Percentiles rank a stretch among this genome's conserved stretches.
Conservation (phyloP, 2,329 filamentous ascomycete species). For the Fusarium cicatricum region DNA sequence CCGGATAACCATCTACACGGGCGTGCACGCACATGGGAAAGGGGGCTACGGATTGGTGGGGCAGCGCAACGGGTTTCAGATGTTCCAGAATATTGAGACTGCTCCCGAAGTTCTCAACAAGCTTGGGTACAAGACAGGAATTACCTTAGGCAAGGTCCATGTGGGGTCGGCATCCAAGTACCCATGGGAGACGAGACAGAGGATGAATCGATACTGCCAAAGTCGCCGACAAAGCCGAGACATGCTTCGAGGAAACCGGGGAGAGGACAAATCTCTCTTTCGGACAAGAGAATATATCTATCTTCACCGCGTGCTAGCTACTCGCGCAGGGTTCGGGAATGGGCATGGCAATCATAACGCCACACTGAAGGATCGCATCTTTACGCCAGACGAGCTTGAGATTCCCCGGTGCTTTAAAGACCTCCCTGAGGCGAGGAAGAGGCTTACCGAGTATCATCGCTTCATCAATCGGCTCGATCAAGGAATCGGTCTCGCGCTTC, state of each 20-base stretch:
- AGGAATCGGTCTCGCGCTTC: conserved; percentile 52
- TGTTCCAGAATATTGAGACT: conserved; percentile 54
- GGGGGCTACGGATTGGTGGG: conserved; percentile 54
- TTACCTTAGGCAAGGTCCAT: conserved; percentile 59
- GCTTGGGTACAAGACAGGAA: conserved; percentile 54
- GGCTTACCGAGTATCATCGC: conserved; percentile 54
- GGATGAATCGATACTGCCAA: conserved; percentile 54
- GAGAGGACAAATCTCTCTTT: conserved; percentile 49
- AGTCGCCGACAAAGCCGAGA: conserved; percentile 49
- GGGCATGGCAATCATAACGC: conserved; percentile 42
- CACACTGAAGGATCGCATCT: conserved; percentile 36
- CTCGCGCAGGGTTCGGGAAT: conserved; percentile 55
- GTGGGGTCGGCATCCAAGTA: conserved; percentile 48
- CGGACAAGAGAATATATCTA: conserved; percentile 57
- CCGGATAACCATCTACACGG: conserved; percentile 57
- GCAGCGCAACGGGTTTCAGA: conserved; percentile 53
- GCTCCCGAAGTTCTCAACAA: conserved; percentile 50
- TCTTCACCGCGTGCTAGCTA: conserved; percentile 53
- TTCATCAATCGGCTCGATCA: conserved; percentile 53
- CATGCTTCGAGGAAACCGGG: conserved; percentile 49
- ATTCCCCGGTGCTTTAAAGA: conserved; percentile 54
- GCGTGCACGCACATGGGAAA: conserved; percentile 58
- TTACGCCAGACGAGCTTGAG: conserved; percentile 46
- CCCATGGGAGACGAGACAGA: conserved; percentile 51
- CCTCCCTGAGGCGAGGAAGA: conserved; percentile 49